phyloP scores from a whole-genome alignment of 306 rosid species.

The Medicago ruthenica region DNA sequence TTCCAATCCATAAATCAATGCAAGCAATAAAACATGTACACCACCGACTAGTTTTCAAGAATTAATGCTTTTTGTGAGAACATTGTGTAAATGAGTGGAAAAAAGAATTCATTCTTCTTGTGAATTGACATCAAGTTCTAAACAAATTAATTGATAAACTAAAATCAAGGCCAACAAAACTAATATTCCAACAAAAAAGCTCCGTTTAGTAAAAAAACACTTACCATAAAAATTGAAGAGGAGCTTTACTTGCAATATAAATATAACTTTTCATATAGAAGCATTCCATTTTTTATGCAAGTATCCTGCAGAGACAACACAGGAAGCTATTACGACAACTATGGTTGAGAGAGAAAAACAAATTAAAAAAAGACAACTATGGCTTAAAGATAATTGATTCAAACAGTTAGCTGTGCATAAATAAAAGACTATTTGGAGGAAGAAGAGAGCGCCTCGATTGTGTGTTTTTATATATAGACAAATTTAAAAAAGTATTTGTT shows the following conservation, averaged over 20 bases:
- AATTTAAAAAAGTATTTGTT: background rate
- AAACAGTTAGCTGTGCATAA: background rate
- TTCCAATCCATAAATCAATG: background rate
- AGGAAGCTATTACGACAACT: conserved; percentile 32
- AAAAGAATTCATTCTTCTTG: too few species aligned
- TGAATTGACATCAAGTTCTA: too few species aligned
- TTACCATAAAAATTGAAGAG: conserved; percentile 50
- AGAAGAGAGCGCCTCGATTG: background rate
- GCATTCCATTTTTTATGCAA: conserved; percentile 47
- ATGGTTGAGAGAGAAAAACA: background rate
- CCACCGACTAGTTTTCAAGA: background rate
- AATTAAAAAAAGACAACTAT: background rate
- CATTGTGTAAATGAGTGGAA: too few species aligned
- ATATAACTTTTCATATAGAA: conserved; percentile 50
- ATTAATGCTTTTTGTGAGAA: too few species aligned
- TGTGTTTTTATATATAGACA: conserved; percentile 1
- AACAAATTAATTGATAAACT: too few species aligned
- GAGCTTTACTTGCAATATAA: conserved; percentile 48
- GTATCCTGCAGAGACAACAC: conserved; percentile 59
- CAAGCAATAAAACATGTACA: background rate
- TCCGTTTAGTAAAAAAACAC: conserved; percentile 36
- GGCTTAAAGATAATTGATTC: conserved; percentile 12
- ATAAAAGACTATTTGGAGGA: background rate
- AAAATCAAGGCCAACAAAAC: conserved; percentile 2
- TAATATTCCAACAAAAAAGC: background rate